These are phyloP conservation scores for Plasmodium sp. DNA, from an alignment of 169 alveolate genomes.

Conservation along the genomic window DNA sequence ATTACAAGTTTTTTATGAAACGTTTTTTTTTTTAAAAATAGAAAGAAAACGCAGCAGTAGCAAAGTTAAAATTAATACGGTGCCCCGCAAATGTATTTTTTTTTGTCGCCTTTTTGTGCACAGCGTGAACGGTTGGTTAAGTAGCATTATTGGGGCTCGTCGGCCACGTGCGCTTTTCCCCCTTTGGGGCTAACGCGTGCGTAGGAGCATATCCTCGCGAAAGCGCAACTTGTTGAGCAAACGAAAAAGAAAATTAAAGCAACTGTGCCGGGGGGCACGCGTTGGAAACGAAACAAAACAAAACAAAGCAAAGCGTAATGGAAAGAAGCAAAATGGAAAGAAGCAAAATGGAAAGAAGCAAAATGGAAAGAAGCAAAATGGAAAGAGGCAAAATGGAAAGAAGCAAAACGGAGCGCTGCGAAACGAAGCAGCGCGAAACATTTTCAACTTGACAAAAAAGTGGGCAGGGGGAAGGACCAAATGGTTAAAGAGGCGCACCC, in stretches of 20 bases:
- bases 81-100: not conserved
- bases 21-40: not conserved
- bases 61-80: not conserved
- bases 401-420: not conserved
- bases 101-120: not conserved
- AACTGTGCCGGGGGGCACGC: not conserved
- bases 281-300: not conserved
- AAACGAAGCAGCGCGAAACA: not conserved
- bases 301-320: too few species aligned
- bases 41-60: not conserved
- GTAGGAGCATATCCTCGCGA: not conserved
- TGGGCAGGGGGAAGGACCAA: not conserved
- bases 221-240: not conserved
- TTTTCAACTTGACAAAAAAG: not conserved
- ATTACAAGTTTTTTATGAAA: not conserved
- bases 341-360: not conserved
- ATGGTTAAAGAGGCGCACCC: not conserved
- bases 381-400: too few species aligned
- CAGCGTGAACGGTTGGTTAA: not conserved
- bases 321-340: too few species aligned
- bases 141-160: not conserved
- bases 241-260: not conserved
- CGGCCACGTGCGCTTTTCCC: not conserved
- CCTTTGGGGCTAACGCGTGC: not conserved
- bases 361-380: not conserved